These are phyloP conservation scores for Zanthoxylum bungeanum DNA, from an alignment of 345 rosid genomes.

Conservation along the genomic window DNA sequence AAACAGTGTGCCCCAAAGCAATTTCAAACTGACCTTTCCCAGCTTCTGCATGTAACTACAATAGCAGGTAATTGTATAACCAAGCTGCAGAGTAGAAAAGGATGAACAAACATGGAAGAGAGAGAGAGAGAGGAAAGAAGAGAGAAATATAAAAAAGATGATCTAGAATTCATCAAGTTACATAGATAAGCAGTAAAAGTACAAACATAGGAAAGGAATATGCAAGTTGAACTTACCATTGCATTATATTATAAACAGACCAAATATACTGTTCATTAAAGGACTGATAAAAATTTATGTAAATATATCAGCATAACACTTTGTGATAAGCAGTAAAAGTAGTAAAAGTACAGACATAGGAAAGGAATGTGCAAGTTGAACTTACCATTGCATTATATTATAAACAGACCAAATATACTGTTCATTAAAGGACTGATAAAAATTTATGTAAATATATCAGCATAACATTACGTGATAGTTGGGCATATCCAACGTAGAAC, in stretches of 20 bases:
- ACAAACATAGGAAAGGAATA: background rate
- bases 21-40: constrained; percentile 94
- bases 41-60: constrained; percentile 79
- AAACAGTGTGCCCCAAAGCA: constrained; percentile 56
- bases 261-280: background rate
- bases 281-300: background rate
- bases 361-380: background rate
- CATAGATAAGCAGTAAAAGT: background rate
- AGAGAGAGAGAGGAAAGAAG: background rate
- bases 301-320: background rate
- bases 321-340: no score
- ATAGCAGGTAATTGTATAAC: constrained; percentile 4
- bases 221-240: background rate
- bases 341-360: background rate
- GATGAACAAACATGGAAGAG: background rate
- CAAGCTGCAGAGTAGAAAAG: background rate
- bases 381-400: background rate
- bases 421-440: background rate
- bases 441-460: background rate
- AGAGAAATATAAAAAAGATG: background rate
- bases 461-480: no score
- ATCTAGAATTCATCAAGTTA: background rate
- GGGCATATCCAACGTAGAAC: no score
- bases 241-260: background rate
- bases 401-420: background rate